phyloP scores from a whole-genome alignment of 768 basidiomycete species.

The Gloeophyllum trabeum region DNA sequence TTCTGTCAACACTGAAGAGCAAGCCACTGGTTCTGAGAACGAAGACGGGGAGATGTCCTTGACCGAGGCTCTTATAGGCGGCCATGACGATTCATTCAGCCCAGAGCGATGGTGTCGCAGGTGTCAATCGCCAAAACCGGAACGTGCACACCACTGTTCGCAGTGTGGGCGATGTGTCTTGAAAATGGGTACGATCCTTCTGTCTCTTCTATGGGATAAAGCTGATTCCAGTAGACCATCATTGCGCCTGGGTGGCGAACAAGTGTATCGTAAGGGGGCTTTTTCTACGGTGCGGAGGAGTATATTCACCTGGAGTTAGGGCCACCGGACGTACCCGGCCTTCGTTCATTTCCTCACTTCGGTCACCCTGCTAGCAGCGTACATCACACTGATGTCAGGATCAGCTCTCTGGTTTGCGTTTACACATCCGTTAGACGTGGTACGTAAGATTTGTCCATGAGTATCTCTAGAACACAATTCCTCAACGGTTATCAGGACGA shows the following conservation, averaged over 20 bases:
- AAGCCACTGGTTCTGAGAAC: conserved; percentile 17
- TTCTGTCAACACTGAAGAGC: conserved; percentile 27
- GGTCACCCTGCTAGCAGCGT: conserved; percentile 49
- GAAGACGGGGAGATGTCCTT: conserved; percentile 37
- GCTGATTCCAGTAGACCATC: conserved; percentile 46
- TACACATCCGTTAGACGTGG: conserved; percentile 46
- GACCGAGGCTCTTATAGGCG: conserved; percentile 48
- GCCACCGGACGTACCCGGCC: conserved; percentile 74
- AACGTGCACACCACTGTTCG: conserved; percentile 71
- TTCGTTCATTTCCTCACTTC: conserved; percentile 71
- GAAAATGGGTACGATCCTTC: conserved; percentile 58
- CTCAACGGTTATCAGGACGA: conserved; percentile 32
- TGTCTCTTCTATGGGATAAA: not conserved
- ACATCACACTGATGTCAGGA: conserved; percentile 43
- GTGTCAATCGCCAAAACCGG: conserved; percentile 74
- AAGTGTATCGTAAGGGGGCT: conserved; percentile 56
- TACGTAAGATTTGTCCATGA: conserved; percentile 21
- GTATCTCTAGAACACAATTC: not conserved
- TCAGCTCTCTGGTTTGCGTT: conserved; percentile 56
- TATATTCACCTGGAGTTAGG: conserved; percentile 27
- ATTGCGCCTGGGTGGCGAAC: conserved; percentile 75
- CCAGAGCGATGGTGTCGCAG: conserved; percentile 68
- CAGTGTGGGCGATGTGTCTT: conserved; percentile 69
- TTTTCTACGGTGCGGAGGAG: not conserved
- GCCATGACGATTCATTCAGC: conserved; percentile 32